Evolutionary conservation across 1,284 basidiomycete genomes (phyloP).

Genomic region (Sporisorium iseilematis-ciliati): DNA sequence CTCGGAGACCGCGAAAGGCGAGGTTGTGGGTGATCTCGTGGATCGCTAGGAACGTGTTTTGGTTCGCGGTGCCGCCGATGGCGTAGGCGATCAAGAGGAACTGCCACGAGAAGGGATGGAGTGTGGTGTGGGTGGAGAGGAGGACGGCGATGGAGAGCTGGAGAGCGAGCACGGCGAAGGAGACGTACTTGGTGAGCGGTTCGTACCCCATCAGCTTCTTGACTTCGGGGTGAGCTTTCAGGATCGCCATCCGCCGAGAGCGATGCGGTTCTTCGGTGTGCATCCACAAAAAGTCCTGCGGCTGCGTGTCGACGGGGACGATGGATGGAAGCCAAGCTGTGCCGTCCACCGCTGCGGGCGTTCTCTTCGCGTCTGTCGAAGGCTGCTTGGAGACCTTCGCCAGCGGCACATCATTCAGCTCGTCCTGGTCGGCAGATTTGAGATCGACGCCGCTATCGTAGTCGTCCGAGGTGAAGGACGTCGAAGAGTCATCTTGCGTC

Average conservation of each 20-base stretch:
- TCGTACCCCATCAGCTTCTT: constrained; percentile 95
- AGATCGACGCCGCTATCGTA: constrained; percentile 9
- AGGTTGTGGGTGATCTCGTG: constrained; percentile 99
- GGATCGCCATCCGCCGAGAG: constrained; percentile 84
- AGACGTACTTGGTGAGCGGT: constrained; percentile 87
- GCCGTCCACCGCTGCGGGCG: constrained; percentile 21
- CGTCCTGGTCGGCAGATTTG: constrained; percentile 10
- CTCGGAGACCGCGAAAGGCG: constrained; percentile 84
- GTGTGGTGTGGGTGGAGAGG: constrained; percentile 34
- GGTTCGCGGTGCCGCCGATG: constrained; percentile 93
- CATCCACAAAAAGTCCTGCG: constrained; percentile 79
- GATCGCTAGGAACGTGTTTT: constrained; percentile 96
- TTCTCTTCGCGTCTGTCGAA: not conserved
- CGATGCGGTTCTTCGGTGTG: constrained; percentile 98
- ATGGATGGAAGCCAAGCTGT: constrained; percentile 66
- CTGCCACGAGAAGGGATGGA: constrained; percentile 77
- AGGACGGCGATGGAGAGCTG: constrained; percentile 79
- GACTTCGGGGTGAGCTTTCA: constrained; percentile 94
- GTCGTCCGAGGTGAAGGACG: constrained; percentile 36
- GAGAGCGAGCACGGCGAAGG: constrained; percentile 80
- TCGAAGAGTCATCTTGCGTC: constrained; percentile 23
- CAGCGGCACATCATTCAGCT: constrained; percentile 13
- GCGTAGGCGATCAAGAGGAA: constrained; percentile 85
- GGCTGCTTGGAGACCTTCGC: not conserved
- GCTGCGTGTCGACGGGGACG: constrained; percentile 55